Conservation (phyloP, 2,329 filamentous ascomycete species). For the Trichoderma pleuroti region DNA sequence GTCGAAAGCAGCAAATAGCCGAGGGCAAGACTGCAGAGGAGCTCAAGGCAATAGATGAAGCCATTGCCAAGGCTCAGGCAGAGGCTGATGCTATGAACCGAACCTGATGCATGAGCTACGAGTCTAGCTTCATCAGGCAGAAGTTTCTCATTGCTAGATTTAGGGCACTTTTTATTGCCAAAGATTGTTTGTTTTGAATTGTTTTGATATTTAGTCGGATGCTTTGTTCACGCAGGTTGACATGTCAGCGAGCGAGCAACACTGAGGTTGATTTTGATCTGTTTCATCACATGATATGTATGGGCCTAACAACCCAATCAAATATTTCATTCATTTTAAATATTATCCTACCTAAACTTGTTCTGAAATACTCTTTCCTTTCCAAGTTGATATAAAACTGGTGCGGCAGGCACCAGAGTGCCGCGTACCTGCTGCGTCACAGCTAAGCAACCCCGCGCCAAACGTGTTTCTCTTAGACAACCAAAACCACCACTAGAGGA, state of each 20-base stretch:
- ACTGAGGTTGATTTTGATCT: neutral
- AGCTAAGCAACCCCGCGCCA: slow-evolving; percentile 14
- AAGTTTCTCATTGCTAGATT: neutral
- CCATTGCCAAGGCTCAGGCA: slow-evolving; percentile 5
- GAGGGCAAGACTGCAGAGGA: neutral
- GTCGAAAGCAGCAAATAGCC: slow-evolving; percentile 16
- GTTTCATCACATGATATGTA: neutral
- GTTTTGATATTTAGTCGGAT: neutral
- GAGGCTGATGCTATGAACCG: slow-evolving; percentile 3
- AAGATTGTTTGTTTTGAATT: neutral
- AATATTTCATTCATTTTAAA: neutral
- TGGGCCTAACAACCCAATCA: neutral
- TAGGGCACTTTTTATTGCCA: neutral
- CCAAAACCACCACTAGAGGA: neutral
- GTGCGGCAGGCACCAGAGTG: slow-evolving; percentile 3
- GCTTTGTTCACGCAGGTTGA: neutral
- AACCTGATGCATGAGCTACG: neutral
- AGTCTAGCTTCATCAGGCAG: neutral
- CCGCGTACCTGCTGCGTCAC: slow-evolving; percentile 7
- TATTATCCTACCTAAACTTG: too few species aligned
- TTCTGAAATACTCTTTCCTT: neutral
- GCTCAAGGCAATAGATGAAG: neutral
- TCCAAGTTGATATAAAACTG: neutral
- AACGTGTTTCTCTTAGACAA: neutral
- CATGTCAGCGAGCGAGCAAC: neutral